A percentile compares a stretch with the other conserved stretches of the same genome.
phyloP scores from a whole-genome alignment of 208 protist species.

The Leishmania aethiopica region DNA sequence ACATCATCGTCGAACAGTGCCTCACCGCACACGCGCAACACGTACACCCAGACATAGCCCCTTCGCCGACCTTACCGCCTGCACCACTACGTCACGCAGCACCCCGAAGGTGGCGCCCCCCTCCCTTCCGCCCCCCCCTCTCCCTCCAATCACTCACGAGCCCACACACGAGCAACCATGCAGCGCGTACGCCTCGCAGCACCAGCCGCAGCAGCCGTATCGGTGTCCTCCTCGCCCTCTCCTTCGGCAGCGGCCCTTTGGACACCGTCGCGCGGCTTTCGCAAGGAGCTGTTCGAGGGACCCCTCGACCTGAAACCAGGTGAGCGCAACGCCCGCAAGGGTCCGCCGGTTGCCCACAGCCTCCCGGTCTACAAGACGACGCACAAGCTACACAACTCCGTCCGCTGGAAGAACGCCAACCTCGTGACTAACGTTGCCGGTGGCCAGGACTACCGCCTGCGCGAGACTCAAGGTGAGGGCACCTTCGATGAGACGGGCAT shows the following conservation, averaged over 20 bases:
- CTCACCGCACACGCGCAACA: not conserved
- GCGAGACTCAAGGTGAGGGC: slow-evolving; percentile 84
- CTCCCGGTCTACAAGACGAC: slow-evolving; percentile 89
- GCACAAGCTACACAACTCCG: slow-evolving; percentile 82
- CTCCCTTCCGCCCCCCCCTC: not conserved
- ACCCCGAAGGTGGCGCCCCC: not conserved
- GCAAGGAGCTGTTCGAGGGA: slow-evolving; percentile 86
- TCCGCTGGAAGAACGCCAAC: slow-evolving; percentile 89
- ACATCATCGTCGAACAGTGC: not conserved
- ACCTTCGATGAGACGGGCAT: slow-evolving; percentile 86
- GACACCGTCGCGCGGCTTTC: slow-evolving; percentile 48
- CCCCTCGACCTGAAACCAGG: slow-evolving; percentile 81
- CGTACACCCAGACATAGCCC: not conserved
- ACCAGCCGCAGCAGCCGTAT: not conserved
- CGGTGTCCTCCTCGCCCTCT: not conserved
- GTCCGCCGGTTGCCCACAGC: slow-evolving; percentile 83
- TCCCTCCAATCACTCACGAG: not conserved
- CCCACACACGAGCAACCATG: not conserved
- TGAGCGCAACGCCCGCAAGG: slow-evolving; percentile 71
- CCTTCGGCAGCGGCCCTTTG: slow-evolving; percentile 8
- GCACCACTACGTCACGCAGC: not conserved
- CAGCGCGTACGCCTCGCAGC: slow-evolving; percentile 1
- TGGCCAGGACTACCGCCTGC: slow-evolving; percentile 82
- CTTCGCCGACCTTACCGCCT: not conserved
- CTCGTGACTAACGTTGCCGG: slow-evolving; percentile 82